Base-by-base conservation (phyloP, 2,329 filamentous ascomycete genomes). In the Alternaria ventricosa region DNA sequence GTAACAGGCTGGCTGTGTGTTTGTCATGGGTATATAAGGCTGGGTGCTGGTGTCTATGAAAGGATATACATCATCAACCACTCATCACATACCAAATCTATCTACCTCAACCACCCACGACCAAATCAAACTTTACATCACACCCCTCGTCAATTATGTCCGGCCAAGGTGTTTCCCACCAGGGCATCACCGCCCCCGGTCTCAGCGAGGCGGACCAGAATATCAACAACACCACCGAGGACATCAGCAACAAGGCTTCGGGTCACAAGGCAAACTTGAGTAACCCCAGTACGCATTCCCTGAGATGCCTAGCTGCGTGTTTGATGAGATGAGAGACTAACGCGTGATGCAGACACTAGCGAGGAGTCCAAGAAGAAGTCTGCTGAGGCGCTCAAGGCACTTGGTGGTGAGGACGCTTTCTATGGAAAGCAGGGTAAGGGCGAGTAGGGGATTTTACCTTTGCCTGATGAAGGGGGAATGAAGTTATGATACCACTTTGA, bases 251-350 rank as follows among this genome's bases (percentile, higher is more conserved):
- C 28, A 30, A 58, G 49, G 68, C 72, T 13, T 54, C 55, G 22
- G 83, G 83, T 13, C 82, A 84, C 72, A 84, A 84, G 74, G 83
- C 83, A 3, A 85, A 85, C 64, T 66, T 85, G 18, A 78, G 79
- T 60, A 85, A 85, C 63, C 82, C 83, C 10, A 84, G 83, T 84
- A 73, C 30, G 67, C 28, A 30, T 55, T 44, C 6, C 43, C 20
- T 3, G 30, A 20, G 10, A 6, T n/a, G 15, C 9, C 43, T 20
- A 20, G n/a, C 6, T 30, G 27, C n/a, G 20, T 30, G 27, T 25
- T 13, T 11, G 7, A 20, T 22, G 47, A 30, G 27, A 50, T 22
- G 10, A n/a, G 13, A 22, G 13, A 8, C 28, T 51, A 33, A 51
- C 49, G 28, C 18, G 27, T 51, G 47, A 22, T 36, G 18, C 23